These are phyloP conservation scores for Pulveroboletus frians DNA, from an alignment of 768 basidiomycete genomes.

Conservation along the genomic window DNA sequence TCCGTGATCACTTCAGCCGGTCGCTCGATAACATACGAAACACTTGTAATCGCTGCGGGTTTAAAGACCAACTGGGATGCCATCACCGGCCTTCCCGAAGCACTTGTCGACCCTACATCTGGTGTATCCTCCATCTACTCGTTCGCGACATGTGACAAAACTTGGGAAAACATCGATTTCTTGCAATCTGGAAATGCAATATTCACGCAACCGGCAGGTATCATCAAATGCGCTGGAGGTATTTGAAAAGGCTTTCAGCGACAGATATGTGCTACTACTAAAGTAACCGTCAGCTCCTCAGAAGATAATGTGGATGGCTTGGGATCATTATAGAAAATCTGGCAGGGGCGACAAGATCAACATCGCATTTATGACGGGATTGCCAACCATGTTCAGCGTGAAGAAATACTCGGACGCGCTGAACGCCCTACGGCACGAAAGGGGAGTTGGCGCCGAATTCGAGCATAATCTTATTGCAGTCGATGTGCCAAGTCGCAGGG, in stretches of 20 bases:
- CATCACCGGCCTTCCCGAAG: slow-evolving; percentile 67
- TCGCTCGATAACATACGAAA: slow-evolving; percentile 71
- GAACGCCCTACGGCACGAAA: slow-evolving; percentile 66
- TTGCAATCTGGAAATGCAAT: slow-evolving; percentile 77
- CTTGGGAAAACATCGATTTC: slow-evolving; percentile 75
- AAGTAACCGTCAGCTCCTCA: slow-evolving; percentile 56
- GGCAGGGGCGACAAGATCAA: slow-evolving; percentile 52
- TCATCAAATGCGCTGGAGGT: slow-evolving; percentile 94
- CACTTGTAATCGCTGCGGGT: slow-evolving; percentile 84
- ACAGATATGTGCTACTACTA: slow-evolving; percentile 5
- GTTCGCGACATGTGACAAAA: slow-evolving; percentile 84
- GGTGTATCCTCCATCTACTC: slow-evolving; percentile 93
- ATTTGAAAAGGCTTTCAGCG: slow-evolving; percentile 2
- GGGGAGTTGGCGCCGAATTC: slow-evolving; percentile 79
- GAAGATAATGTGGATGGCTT: slow-evolving; percentile 97
- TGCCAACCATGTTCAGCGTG: slow-evolving; percentile 95
- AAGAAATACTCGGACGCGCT: slow-evolving; percentile 93
- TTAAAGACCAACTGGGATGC: slow-evolving; percentile 80
- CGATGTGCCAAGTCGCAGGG: slow-evolving; percentile 63
- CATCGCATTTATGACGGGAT: slow-evolving; percentile 81
- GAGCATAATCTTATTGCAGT: slow-evolving; percentile 77
- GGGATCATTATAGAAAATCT: slow-evolving; percentile 71
- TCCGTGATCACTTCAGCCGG: slow-evolving; percentile 70
- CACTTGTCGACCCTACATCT: slow-evolving; percentile 69
- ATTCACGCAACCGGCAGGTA: slow-evolving; percentile 91